These are phyloP conservation scores for Kuraishia piskuri DNA, from an alignment of 805 yeast species.

Conservation along the genomic window DNA sequence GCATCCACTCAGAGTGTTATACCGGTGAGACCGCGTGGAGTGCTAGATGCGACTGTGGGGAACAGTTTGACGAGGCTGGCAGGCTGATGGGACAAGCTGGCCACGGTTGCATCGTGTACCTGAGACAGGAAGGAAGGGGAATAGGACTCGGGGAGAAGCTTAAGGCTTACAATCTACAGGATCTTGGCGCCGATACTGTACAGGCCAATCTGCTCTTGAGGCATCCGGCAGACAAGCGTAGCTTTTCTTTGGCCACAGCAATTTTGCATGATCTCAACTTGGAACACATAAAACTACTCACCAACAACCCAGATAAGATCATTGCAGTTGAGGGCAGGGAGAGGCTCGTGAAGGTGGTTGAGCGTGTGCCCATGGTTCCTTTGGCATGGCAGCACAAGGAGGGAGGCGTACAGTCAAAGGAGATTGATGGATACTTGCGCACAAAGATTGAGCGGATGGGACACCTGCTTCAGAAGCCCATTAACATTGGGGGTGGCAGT, in stretches of 20 bases:
- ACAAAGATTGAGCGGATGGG: constrained; percentile 98
- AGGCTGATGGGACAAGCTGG: constrained; percentile 81
- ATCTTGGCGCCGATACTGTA: constrained; percentile 96
- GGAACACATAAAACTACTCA: constrained; percentile 61
- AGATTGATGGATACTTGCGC: constrained; percentile 86
- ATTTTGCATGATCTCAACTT: constrained; percentile 79
- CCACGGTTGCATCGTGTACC: constrained; percentile 88
- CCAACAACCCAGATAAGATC: constrained; percentile 95
- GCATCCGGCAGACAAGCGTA: constrained; percentile 98
- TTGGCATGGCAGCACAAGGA: constrained; percentile 69
- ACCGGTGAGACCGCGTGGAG: constrained; percentile 99
- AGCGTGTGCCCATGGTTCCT: constrained; percentile 96
- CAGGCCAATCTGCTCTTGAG: constrained; percentile 87
- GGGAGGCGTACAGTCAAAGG: constrained; percentile 70
- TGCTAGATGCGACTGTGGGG: constrained; percentile 99
- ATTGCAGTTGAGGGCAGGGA: constrained; percentile 89
- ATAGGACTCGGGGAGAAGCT: constrained; percentile 97
- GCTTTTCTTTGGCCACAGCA: constrained; percentile 89
- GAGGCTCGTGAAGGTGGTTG: constrained; percentile 63
- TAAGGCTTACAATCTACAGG: constrained; percentile 95
- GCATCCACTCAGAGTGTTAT: constrained; percentile 96
- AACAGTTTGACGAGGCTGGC: constrained; percentile 97
- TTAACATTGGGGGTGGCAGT: constrained; percentile 5
- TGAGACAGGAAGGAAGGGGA: constrained; percentile 98
- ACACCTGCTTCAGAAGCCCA: constrained; percentile 57